phyloP scores from a whole-genome alignment of 495 filamentous ascomycete species.

The Neurospora discreta region DNA sequence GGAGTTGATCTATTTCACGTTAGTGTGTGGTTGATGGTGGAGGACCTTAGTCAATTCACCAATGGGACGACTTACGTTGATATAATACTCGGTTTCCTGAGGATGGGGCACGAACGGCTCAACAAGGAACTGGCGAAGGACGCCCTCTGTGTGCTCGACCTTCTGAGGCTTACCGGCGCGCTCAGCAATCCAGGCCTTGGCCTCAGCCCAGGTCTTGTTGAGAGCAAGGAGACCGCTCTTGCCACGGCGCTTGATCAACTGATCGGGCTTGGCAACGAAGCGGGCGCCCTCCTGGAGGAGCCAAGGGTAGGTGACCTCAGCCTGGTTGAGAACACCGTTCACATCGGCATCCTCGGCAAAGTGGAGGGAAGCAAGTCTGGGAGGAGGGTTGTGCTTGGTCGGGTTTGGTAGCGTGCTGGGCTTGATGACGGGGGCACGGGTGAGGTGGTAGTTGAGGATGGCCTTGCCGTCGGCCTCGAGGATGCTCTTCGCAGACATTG shows the following conservation, averaged over 20 bases:
- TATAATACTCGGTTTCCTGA: conserved; percentile 90
- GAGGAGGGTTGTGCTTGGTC: conserved; percentile 80
- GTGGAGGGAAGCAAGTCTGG: conserved; percentile 82
- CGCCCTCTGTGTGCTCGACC: conserved; percentile 85
- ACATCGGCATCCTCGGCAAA: conserved; percentile 83
- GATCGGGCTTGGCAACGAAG: conserved; percentile 99
- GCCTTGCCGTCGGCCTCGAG: conserved; percentile 99
- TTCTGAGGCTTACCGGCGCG: conserved; percentile 81
- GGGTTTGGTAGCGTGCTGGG: conserved; percentile 81
- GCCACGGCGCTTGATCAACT: conserved; percentile 97
- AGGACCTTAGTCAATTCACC: conserved; percentile 73
- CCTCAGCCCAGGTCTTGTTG: conserved; percentile 95
- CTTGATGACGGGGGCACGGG: conserved; percentile 94
- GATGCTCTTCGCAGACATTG: conserved; percentile 98
- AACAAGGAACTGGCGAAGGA: conserved; percentile 88
- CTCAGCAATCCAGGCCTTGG: conserved; percentile 83
- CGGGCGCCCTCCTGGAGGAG: conserved; percentile 67
- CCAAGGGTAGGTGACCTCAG: conserved; percentile 93
- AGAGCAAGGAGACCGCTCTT: conserved; percentile 95
- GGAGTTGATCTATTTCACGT: conserved; percentile 23
- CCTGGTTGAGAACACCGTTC: conserved; percentile 82
- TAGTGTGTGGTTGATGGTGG: conserved; percentile 41
- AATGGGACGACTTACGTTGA: conserved; percentile 50
- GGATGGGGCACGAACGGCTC: conserved; percentile 98
- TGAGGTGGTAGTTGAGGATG: conserved; percentile 99